Conservation (phyloP, 208 protist genomes). For the Angomonas deanei region DNA sequence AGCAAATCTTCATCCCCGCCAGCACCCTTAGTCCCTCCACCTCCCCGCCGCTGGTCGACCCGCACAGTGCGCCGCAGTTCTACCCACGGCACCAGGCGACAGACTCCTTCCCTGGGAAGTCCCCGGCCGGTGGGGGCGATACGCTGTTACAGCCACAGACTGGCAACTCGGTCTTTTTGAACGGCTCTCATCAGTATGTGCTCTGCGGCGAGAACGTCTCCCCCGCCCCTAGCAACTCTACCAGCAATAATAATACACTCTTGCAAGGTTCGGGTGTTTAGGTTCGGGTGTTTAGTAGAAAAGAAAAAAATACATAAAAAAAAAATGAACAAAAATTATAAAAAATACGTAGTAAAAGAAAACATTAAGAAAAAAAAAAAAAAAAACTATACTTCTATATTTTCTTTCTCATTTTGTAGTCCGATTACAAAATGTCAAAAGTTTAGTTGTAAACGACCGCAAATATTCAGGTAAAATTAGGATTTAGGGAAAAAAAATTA, state of each 20-base stretch:
- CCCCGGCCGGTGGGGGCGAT: not conserved
- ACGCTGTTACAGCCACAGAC: conserved; percentile 6
- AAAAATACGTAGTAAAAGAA: not conserved
- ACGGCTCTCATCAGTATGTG: conserved; percentile 33
- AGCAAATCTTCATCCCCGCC: conserved; percentile 34
- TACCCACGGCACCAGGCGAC: too few species aligned
- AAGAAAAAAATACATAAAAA: not conserved
- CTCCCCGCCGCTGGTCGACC: not conserved
- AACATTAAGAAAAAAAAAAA: not conserved
- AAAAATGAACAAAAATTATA: conserved; percentile 2
- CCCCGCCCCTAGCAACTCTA: not conserved
- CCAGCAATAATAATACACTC: not conserved
- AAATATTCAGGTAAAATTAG: too few species aligned
- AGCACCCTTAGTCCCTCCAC: conserved; percentile 11
- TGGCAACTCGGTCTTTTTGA: conserved; percentile 17
- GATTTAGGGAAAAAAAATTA: not conserved
- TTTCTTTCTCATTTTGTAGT: not conserved
- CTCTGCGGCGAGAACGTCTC: conserved; percentile 21
- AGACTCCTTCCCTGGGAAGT: not conserved
- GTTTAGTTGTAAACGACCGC: too few species aligned
- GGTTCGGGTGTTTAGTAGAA: too few species aligned
- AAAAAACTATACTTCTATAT: not conserved
- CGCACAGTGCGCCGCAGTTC: too few species aligned
- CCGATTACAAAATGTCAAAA: not conserved
- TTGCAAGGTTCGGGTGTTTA: too few species aligned